Base-by-base conservation (phyloP, 352 stramenopile species). In the Phytophthora palmivora region DNA sequence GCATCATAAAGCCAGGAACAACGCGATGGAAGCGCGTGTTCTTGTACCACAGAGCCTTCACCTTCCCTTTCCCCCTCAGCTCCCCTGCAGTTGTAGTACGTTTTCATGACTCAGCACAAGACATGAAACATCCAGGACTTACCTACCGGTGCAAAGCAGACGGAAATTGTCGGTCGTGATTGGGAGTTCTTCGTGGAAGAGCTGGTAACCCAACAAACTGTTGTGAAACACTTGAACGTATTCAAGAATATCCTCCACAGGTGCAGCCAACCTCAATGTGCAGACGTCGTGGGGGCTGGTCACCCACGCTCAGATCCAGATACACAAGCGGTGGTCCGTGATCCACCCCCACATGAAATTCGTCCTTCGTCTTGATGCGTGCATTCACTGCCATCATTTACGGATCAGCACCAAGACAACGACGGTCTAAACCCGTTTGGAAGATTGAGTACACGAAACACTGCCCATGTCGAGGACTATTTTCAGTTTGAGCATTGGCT, bases 1-100 rank as follows among this genome's bases (percentile, higher is more conserved):
- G 97, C 74, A 98, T 97, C 96, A 96, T 97, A 72, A 97, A 97
- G 45, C 94, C 83, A 3, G 91, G 95, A 70, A 99, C 98, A 36
- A 99, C 97, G 39, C 97, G 87, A 79, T 99, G 97, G 81, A 99
- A 99, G 4, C 62, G 74, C 36, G 76, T 76, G 58, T 70, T 93
- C 72, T 99, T 98, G 83, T 97, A 99, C 78, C 98, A 94, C 15
- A 99, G 76, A 22, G 91, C 63, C 26, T 76, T 72, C 10, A 79
- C 65, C 36, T 82, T 78, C 9, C 71, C 70, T 51, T 72, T 88
- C 36, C 78, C 68, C 36, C 78, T 80, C 60, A 78, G 67, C 48
- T 89, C 82, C 5, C 78, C 72, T 83, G 32, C 15, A 37, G 14
- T 7, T 32, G 8, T 2, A 34, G 30, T 12, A 34, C 7, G 30